Evolutionary conservation across 345 rosid species (phyloP).

Genomic region (Populus deltoides): DNA sequence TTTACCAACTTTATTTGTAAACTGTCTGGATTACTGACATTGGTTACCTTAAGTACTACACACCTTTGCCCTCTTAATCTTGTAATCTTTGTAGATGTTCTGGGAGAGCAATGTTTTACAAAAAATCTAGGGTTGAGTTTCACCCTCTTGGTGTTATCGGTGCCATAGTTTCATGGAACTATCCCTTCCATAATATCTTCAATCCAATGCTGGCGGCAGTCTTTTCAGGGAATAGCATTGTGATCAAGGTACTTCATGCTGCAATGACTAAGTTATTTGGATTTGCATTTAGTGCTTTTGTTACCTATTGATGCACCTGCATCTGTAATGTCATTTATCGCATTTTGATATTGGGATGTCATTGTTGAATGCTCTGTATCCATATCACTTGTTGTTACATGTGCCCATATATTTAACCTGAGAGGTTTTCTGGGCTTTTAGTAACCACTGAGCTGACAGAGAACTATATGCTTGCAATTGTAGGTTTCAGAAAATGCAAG

Average conservation of each 20-base stretch:
- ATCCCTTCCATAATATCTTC: constrained; percentile 97
- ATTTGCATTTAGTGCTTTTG: not conserved
- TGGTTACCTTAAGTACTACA: not conserved
- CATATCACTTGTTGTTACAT: constrained; percentile 9
- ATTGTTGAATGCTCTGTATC: constrained; percentile 5
- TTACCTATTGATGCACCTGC: constrained; percentile 8
- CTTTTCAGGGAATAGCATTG: constrained; percentile 92
- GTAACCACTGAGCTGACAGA: constrained; percentile 14
- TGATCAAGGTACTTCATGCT: constrained; percentile 60
- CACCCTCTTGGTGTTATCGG: constrained; percentile 94
- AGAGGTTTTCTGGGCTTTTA: not conserved
- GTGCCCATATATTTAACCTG: not conserved
- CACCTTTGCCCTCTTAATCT: not conserved
- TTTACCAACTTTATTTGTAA: not conserved
- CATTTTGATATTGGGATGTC: constrained; percentile 1
- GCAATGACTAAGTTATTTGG: not conserved
- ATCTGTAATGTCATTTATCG: constrained; percentile 1
- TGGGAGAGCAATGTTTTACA: constrained; percentile 96
- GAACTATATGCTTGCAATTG: constrained; percentile 21
- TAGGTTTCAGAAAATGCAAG: constrained; percentile 95
- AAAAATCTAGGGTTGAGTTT: constrained; percentile 84
- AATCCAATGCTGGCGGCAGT: constrained; percentile 98
- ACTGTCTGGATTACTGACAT: not conserved
- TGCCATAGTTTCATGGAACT: constrained; percentile 99
- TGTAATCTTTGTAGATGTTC: constrained; percentile 52